These are phyloP conservation scores for Tetrastigma voinierianum DNA, from an alignment of 164 flowering plant species.

Conservation along the genomic window DNA sequence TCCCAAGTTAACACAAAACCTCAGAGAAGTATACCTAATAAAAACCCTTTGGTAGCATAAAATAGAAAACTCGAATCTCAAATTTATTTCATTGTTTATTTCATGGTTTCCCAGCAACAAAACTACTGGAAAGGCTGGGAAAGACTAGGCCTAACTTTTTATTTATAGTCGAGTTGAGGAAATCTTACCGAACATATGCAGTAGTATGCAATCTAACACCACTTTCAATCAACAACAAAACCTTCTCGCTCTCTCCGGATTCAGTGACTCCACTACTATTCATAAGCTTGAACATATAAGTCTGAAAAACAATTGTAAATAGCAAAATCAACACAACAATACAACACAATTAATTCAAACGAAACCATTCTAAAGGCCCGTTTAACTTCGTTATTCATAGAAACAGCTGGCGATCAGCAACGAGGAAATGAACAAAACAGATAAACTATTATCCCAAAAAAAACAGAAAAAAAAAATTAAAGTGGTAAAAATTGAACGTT, in stretches of 20 bases:
- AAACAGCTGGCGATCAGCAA: no score
- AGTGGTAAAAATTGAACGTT: no score
- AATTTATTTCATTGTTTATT: not conserved
- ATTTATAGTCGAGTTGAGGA: no score
- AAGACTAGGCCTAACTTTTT: no score
- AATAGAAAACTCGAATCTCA: not conserved
- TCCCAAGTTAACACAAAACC: no score
- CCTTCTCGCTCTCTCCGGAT: conserved; percentile 97
- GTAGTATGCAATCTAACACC: conserved; percentile 93
- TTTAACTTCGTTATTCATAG: no score
- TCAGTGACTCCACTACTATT: conserved; percentile 94
- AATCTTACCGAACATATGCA: conserved; percentile 65
- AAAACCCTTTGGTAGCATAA: not conserved
- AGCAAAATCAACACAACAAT: not conserved
- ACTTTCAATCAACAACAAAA: conserved; percentile 90
- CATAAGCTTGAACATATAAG: conserved; percentile 92
- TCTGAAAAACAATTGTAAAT: conserved; percentile 35
- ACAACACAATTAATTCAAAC: not conserved
- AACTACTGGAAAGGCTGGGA: not conserved
- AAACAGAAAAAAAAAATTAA: no score
- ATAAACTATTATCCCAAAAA: no score
- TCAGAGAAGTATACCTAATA: no score
- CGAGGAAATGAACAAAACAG: no score
- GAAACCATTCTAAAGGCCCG: not conserved
- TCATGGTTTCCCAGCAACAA: not conserved